Conservation (phyloP, 176 grass and related monocot species). For the Oryza meyeriana region DNA sequence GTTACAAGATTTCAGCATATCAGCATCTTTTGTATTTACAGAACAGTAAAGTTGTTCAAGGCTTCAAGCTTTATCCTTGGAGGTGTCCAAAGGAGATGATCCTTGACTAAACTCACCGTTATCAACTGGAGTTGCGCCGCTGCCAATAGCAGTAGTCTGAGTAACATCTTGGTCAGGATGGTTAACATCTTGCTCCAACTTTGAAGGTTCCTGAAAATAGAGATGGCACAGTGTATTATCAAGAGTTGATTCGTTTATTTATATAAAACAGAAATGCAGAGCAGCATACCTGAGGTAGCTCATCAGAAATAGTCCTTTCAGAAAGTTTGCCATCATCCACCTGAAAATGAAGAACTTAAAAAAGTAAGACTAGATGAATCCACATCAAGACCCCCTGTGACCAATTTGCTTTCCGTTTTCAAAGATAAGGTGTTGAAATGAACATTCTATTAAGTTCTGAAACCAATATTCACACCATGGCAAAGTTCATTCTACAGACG, state of each 20-base stretch:
- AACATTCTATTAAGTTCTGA: neutral
- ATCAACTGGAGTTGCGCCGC: slow-evolving; percentile 35
- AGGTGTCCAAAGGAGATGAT: slow-evolving; percentile 28
- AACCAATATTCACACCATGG: neutral
- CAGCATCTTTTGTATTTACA: slow-evolving; percentile 40
- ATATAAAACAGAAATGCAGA: slow-evolving; percentile 25
- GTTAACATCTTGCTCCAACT: slow-evolving; percentile 46
- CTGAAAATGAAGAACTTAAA: slow-evolving; percentile 48
- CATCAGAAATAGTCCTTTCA: slow-evolving; percentile 85
- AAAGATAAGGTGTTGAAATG: neutral
- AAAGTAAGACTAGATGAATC: slow-evolving; percentile 16
- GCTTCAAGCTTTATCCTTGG: slow-evolving; percentile 44
- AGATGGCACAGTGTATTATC: neutral
- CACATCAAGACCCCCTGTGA: neutral
- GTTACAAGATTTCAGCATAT: slow-evolving; percentile 38
- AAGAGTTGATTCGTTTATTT: neutral
- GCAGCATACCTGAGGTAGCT: slow-evolving; percentile 58
- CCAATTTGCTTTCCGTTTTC: neutral
- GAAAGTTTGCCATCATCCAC: slow-evolving; percentile 80
- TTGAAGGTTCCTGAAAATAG: slow-evolving; percentile 55
- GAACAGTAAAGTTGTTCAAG: slow-evolving; percentile 14
- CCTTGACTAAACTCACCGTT: slow-evolving; percentile 48
- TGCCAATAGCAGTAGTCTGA: slow-evolving; percentile 29
- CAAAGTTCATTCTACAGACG: slow-evolving; percentile 7
- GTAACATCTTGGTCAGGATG: slow-evolving; percentile 53